phyloP scores from a whole-genome alignment of 2,329 filamentous ascomycete species.

The Microdochium bolleyi region DNA sequence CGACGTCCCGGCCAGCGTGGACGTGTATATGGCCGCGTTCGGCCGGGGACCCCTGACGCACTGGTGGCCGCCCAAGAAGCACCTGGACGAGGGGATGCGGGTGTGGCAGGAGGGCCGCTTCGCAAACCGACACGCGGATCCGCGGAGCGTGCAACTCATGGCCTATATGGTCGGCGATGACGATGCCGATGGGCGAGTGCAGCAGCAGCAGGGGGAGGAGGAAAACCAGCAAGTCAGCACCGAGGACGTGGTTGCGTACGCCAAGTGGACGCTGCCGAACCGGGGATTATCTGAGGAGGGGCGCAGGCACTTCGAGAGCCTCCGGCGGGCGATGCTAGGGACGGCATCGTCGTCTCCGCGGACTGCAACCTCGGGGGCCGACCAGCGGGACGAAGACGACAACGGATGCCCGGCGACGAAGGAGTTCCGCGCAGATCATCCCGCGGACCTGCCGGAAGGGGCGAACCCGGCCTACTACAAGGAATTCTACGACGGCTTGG shows the following conservation, averaged over 20 bases:
- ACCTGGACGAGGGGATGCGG: constrained; percentile 9
- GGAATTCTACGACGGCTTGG: constrained; percentile 12
- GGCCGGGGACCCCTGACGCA: constrained; percentile 13
- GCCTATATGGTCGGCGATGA: constrained; percentile 11
- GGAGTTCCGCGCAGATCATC: neutral
- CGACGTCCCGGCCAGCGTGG: constrained; percentile 6
- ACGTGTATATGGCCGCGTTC: constrained; percentile 16
- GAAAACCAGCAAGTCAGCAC: neutral
- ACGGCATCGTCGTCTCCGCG: neutral
- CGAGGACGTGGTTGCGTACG: neutral
- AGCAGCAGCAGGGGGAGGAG: neutral
- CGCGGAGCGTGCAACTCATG: constrained; percentile 16
- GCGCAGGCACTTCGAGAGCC: neutral
- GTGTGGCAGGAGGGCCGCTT: constrained; percentile 15
- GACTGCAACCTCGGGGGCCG: neutral
- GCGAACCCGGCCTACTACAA: constrained; percentile 9
- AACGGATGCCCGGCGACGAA: neutral
- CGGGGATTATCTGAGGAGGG: neutral
- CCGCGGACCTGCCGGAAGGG: constrained; percentile 8
- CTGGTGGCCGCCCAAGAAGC: constrained; percentile 15
- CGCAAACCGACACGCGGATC: constrained; percentile 14
- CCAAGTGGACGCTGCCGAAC: neutral
- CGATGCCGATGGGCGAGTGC: constrained; percentile 5
- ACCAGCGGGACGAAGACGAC: neutral
- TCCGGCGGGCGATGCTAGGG: neutral